These are phyloP conservation scores for Linanthus parryae DNA, from an alignment of 148 eudicot genomes.

Conservation along the genomic window DNA sequence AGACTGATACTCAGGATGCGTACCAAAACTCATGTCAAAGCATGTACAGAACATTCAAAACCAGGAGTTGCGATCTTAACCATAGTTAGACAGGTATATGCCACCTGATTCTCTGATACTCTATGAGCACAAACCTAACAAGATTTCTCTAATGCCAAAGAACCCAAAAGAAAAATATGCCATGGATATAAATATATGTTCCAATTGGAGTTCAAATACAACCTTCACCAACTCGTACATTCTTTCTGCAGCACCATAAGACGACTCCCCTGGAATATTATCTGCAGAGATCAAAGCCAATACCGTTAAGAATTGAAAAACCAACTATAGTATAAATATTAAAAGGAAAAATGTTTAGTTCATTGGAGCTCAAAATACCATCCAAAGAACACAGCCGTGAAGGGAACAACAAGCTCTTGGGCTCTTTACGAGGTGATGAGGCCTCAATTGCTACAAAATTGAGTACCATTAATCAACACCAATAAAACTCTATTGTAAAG, in stretches of 20 bases:
- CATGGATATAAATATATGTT: too few relatives aligned
- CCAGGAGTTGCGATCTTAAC: too few relatives aligned
- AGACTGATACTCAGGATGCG: not conserved
- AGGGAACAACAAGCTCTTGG: constrained; percentile 53
- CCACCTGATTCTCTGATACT: too few relatives aligned
- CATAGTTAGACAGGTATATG: too few relatives aligned
- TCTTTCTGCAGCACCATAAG: constrained; percentile 69
- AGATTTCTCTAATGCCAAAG: too few relatives aligned
- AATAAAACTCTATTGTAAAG: not conserved
- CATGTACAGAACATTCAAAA: too few relatives aligned
- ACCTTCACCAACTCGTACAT: constrained; percentile 88
- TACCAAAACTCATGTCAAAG: too few relatives aligned
- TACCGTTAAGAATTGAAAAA: not conserved
- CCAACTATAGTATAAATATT: not conserved
- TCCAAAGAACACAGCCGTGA: constrained; percentile 24
- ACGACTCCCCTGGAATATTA: constrained; percentile 54
- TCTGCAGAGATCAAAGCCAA: constrained; percentile 22
- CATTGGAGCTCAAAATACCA: too few relatives aligned
- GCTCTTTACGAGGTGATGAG: constrained; percentile 81
- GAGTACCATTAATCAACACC: constrained; percentile 2
- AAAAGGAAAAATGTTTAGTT: too few relatives aligned
- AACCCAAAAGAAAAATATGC: too few relatives aligned
- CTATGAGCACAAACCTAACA: too few relatives aligned
- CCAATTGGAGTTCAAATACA: constrained; percentile 17
- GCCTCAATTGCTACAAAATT: constrained; percentile 69